These are phyloP conservation scores for Phanerochaete carnosa DNA, from an alignment of 768 basidiomycete genomes.

Conservation along the genomic window DNA sequence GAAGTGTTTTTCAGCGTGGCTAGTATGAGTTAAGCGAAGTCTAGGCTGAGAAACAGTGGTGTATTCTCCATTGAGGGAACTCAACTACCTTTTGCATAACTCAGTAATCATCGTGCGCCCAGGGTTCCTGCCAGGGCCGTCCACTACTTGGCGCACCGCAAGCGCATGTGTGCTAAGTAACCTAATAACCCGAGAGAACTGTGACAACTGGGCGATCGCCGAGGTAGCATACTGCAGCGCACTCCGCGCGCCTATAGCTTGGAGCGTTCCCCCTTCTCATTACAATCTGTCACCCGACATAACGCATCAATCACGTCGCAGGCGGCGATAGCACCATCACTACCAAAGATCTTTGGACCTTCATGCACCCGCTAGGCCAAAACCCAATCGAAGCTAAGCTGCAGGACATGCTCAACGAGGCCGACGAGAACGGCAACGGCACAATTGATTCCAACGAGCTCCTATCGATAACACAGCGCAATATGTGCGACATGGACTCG, in stretches of 20 bases:
- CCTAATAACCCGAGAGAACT: background rate
- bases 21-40: too few relatives aligned
- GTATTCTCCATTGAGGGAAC: too few relatives aligned
- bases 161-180: background rate
- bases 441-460: slow-evolving; percentile 83
- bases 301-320: slow-evolving; percentile 26
- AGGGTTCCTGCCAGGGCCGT: too few relatives aligned
- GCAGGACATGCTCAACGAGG: slow-evolving; percentile 95
- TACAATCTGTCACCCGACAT: background rate
- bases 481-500: slow-evolving; percentile 88
- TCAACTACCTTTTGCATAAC: too few relatives aligned
- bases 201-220: slow-evolving; percentile 25
- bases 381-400: slow-evolving; percentile 91
- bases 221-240: slow-evolving; percentile 16
- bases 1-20: too few relatives aligned
- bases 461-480: slow-evolving; percentile 80
- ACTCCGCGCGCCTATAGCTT: too few relatives aligned
- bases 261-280: too few relatives aligned
- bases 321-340: slow-evolving; percentile 95
- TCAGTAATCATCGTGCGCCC: too few relatives aligned
- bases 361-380: slow-evolving; percentile 91
- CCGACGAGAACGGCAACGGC: slow-evolving; percentile 85
- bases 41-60: too few relatives aligned
- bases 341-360: slow-evolving; percentile 84
- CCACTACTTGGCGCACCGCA: background rate